Evolutionary conservation across 1,284 basidiomycete species (phyloP).

Genomic region (Vanrija humicola): DNA sequence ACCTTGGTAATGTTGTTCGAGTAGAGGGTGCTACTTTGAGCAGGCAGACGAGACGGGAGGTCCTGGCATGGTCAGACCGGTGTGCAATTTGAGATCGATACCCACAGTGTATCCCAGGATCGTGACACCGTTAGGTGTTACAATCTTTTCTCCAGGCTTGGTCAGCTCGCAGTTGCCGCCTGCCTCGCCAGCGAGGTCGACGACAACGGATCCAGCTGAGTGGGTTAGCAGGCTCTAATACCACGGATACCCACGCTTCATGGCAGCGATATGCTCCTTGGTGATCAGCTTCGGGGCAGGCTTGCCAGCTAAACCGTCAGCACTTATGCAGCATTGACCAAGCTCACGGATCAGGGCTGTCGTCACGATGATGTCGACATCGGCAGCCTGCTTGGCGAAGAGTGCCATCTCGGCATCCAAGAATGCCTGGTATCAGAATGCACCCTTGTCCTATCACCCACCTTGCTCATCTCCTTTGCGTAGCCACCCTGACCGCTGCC

Average conservation of each 20-base stretch:
- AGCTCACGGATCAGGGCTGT: slow-evolving; percentile 56
- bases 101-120: slow-evolving; percentile 60
- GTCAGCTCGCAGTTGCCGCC: slow-evolving; percentile 80
- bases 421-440: slow-evolving; percentile 50
- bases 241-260: slow-evolving; percentile 59
- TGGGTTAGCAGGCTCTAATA: neutral
- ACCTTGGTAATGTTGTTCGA: slow-evolving; percentile 80
- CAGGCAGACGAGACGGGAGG: slow-evolving; percentile 73
- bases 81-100: too few relatives aligned
- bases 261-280: slow-evolving; percentile 70
- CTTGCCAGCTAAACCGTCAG: slow-evolving; percentile 64
- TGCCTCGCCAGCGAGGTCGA: slow-evolving; percentile 76
- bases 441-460: slow-evolving; percentile 33
- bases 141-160: slow-evolving; percentile 63
- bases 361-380: slow-evolving; percentile 80
- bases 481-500: slow-evolving; percentile 75
- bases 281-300: slow-evolving; percentile 77
- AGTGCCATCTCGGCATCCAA: slow-evolving; percentile 82
- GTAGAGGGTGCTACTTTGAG: slow-evolving; percentile 78
- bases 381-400: slow-evolving; percentile 76
- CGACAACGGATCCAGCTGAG: slow-evolving; percentile 65
- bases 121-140: slow-evolving; percentile 64
- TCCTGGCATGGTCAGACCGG: slow-evolving; percentile 56
- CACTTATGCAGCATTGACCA: neutral
- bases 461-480: slow-evolving; percentile 85